phyloP scores from a whole-genome alignment of 2,329 filamentous ascomycete species.

The Verticillium dahliae region DNA sequence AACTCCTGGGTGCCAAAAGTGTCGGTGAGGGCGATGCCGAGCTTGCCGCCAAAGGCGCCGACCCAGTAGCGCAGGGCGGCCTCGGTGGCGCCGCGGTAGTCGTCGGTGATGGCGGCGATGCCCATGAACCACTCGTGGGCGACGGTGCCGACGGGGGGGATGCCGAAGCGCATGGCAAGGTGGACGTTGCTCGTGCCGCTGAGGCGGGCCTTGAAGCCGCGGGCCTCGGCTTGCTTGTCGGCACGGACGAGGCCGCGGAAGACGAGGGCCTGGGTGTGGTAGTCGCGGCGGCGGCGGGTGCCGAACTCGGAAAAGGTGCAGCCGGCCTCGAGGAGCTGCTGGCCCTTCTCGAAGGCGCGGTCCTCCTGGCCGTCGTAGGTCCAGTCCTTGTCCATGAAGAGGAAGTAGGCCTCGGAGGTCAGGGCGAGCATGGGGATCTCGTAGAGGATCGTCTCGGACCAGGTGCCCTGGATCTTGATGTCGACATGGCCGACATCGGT shows the following conservation, averaged over 20 bases:
- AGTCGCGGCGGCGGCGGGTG: constrained; percentile 80
- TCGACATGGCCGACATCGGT: constrained; percentile 67
- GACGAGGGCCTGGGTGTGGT: constrained; percentile 89
- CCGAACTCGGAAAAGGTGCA: constrained; percentile 94
- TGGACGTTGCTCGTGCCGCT: constrained; percentile 95
- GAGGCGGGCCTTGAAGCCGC: constrained; percentile 64
- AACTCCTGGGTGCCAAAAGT: constrained; percentile 93
- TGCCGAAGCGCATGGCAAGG: constrained; percentile 85
- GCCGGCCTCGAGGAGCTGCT: constrained; percentile 68
- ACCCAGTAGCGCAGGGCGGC: constrained; percentile 84
- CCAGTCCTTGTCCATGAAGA: constrained; percentile 93
- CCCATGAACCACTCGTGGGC: constrained; percentile 99
- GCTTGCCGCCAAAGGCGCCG: constrained; percentile 76
- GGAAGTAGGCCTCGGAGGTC: constrained; percentile 95
- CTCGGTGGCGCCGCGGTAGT: constrained; percentile 82
- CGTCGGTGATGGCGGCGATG: constrained; percentile 80
- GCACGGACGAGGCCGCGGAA: constrained; percentile 80
- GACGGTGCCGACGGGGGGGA: constrained; percentile 77
- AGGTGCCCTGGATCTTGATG: constrained; percentile 72
- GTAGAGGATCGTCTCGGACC: constrained; percentile 95
- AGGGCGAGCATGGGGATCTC: constrained; percentile 91
- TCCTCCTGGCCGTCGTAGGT: constrained; percentile 80
- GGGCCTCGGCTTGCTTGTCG: constrained; percentile 59
- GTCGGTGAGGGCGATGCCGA: constrained; percentile 88
- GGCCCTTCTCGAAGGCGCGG: constrained; percentile 75